Conservation (phyloP, 352 stramenopile species). For the Globisporangium cederbergense region DNA sequence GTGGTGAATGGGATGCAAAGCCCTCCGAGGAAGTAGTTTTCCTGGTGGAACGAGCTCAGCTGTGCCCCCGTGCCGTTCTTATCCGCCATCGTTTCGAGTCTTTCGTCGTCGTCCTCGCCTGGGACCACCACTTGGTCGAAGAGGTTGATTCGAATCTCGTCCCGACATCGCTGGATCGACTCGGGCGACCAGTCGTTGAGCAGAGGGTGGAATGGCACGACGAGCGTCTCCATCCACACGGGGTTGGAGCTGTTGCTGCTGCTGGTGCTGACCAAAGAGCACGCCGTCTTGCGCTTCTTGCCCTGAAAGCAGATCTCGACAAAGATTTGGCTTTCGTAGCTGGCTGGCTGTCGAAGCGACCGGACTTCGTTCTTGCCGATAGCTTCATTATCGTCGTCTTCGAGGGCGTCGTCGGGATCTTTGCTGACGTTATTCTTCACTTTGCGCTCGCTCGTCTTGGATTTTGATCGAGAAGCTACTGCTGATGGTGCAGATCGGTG, state of each 20-base stretch:
- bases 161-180: slow-evolving; percentile 58
- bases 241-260: slow-evolving; percentile 36
- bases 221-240: slow-evolving; percentile 92
- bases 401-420: background rate
- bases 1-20: slow-evolving; percentile 88
- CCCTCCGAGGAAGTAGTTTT: slow-evolving; percentile 84
- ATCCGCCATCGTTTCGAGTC: slow-evolving; percentile 25
- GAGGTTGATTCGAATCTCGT: slow-evolving; percentile 82
- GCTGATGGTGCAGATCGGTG: background rate
- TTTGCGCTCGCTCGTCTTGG: background rate
- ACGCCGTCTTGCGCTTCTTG: slow-evolving; percentile 62
- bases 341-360: background rate
- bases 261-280: slow-evolving; percentile 28
- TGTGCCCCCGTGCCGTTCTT: slow-evolving; percentile 28
- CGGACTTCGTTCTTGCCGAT: background rate
- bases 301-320: slow-evolving; percentile 86
- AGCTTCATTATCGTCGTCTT: slow-evolving; percentile 1
- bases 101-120: slow-evolving; percentile 21
- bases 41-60: slow-evolving; percentile 48
- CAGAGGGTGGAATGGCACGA: slow-evolving; percentile 82
- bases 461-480: slow-evolving; percentile 8
- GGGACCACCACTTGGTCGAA: slow-evolving; percentile 85
- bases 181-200: slow-evolving; percentile 79
- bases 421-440: background rate
- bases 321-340: slow-evolving; percentile 53